Base-by-base conservation (phyloP, 2,329 filamentous ascomycete genomes). In the Ramularia endophylla region DNA sequence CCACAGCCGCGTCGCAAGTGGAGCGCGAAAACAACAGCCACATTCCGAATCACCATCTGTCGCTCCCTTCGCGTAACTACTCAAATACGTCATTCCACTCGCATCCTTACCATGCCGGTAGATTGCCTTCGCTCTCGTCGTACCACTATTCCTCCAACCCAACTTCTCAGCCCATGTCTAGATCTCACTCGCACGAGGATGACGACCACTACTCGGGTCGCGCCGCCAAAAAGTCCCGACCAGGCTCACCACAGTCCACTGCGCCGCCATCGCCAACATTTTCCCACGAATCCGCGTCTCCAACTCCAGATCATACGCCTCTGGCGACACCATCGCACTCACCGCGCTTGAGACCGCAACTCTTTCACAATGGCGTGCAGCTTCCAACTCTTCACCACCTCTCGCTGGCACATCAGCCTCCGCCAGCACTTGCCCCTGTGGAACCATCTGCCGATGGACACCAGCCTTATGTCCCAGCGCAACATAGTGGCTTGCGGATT, bases 251-350 rank as follows among this genome's bases (percentile, higher is more conserved):
- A 39, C 87, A 94, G 67, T 95, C 89, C 7, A 97, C 90, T 2
- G 90, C 90, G 35, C 92, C 92, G 15, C 94, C 90, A 18, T 97
- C 90, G 22, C 90, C 90, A 18, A 95, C 89, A 3, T 95, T 95
- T 65, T 95, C 90, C 2, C 88, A 95, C 67, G 88, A 95, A 65
- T 95, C 90, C 8, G 77, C 90, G 34, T 97, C 90, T 8, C 92
- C 90, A 4, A 98, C 90, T 2, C 92, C 90, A 8, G 90, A 97
- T 60, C 89, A 95, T 71, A 97, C 92, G n/a, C 90, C 90, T n/a
- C 80, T 97, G 41, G 90, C 89, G 19, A 98, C 90, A 4, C 90
- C 90, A 4, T 90, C 89, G 31, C 92, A 97, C 66, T 95, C 89
- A 13, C 92, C 92, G 38, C 86, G 92, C 31, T 74, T 98, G 53